phyloP scores from a whole-genome alignment of 208 protist species.

The Leishmania martiniquensis region DNA sequence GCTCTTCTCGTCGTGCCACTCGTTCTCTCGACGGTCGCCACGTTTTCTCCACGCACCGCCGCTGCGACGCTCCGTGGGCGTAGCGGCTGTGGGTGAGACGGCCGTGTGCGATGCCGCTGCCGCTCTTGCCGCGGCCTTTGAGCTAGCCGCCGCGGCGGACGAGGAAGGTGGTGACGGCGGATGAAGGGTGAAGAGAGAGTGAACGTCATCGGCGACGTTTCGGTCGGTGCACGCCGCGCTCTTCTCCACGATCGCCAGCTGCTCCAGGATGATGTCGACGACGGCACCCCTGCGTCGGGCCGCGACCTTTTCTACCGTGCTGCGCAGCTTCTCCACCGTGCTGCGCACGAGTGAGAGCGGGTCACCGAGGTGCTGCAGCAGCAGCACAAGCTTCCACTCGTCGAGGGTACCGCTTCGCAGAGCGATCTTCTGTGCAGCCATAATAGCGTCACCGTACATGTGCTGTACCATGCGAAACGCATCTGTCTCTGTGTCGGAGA shows the following conservation, averaged over 20 bases:
- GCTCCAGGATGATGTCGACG: constrained; percentile 11
- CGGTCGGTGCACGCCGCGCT: constrained; percentile 1
- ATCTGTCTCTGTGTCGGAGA: constrained; percentile 44
- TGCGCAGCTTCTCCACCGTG: constrained; percentile 31
- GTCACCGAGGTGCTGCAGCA: constrained; percentile 30
- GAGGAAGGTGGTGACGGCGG: constrained; percentile 1
- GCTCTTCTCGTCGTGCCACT: background rate
- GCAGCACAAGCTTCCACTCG: constrained; percentile 44
- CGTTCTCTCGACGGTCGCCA: background rate
- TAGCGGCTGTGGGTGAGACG: background rate
- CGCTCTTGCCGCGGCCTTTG: background rate
- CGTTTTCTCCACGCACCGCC: background rate
- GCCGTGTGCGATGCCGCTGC: background rate
- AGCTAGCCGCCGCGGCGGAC: background rate
- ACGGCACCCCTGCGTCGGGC: background rate
- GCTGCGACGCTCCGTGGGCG: background rate
- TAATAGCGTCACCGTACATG: constrained; percentile 42
- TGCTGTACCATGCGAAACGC: constrained; percentile 46
- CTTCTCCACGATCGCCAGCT: constrained; percentile 13
- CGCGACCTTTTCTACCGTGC: constrained; percentile 8
- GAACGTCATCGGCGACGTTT: constrained; percentile 21
- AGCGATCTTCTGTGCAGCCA: constrained; percentile 31
- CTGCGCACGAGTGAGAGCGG: constrained; percentile 30
- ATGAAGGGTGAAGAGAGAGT: constrained; percentile 29
- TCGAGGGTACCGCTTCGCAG: constrained; percentile 28